phyloP scores from a whole-genome alignment of 192 early-diverging fungal species.

The Gorgonomyces haynaldii region DNA sequence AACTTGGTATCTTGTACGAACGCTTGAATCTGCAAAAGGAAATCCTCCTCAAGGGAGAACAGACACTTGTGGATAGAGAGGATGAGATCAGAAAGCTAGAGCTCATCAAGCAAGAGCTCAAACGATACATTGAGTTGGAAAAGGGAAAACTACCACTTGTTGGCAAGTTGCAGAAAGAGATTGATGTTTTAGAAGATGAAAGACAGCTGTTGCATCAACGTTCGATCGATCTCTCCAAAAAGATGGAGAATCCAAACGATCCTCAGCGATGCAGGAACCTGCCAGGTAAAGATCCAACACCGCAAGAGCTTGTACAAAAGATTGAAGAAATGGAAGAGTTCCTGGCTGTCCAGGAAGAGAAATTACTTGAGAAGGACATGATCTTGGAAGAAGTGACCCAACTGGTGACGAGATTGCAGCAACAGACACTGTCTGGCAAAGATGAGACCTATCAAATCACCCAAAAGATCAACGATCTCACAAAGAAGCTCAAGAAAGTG shows the following conservation, averaged over 20 bases:
- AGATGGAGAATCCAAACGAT: slow-evolving; percentile 41
- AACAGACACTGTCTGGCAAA: slow-evolving; percentile 35
- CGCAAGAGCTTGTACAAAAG: slow-evolving; percentile 32
- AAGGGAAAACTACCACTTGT: slow-evolving; percentile 21
- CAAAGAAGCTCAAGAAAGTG: slow-evolving; percentile 37
- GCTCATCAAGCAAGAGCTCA: slow-evolving; percentile 24
- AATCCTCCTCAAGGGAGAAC: slow-evolving; percentile 28
- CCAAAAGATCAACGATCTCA: slow-evolving; percentile 37
- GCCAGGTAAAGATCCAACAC: slow-evolving; percentile 36
- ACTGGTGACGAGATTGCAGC: slow-evolving; percentile 34
- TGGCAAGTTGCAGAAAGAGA: neutral
- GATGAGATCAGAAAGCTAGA: slow-evolving; percentile 34
- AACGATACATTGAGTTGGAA: slow-evolving; percentile 25
- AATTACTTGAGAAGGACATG: slow-evolving; percentile 47
- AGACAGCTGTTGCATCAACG: neutral
- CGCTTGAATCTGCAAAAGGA: slow-evolving; percentile 34
- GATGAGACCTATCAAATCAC: slow-evolving; percentile 31
- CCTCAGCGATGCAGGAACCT: slow-evolving; percentile 33
- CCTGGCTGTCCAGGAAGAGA: slow-evolving; percentile 49
- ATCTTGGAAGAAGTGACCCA: slow-evolving; percentile 41
- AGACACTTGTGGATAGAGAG: slow-evolving; percentile 17
- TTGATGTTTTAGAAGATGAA: slow-evolving; percentile 11
- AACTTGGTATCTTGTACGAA: slow-evolving; percentile 49
- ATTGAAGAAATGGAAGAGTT: slow-evolving; percentile 37
- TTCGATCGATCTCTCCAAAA: slow-evolving; percentile 10